Conservation (phyloP, 2,329 filamentous ascomycete genomes). For the Penicillium vulpinum region DNA sequence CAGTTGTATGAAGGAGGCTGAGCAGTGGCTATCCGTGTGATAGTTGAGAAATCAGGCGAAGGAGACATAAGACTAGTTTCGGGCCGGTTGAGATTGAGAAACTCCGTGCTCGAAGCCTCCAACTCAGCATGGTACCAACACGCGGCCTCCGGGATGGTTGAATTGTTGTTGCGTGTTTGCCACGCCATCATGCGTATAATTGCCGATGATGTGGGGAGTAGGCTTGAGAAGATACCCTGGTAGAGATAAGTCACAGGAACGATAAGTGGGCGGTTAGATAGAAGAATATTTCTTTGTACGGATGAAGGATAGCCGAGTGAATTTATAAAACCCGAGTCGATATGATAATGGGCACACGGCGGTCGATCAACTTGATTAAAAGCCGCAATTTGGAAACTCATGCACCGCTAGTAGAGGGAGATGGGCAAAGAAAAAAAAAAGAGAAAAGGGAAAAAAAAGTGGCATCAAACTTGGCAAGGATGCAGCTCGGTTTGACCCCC, state of each 20-base stretch:
- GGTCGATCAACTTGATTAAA: neutral
- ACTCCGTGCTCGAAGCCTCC: neutral
- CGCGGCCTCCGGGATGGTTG: neutral
- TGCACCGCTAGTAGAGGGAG: neutral
- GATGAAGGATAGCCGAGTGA: neutral
- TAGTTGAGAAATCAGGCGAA: neutral
- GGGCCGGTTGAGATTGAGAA: neutral
- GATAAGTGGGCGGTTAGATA: neutral
- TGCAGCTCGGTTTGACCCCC: neutral
- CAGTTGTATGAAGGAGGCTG: neutral
- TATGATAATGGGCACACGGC: neutral
- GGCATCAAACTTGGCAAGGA: neutral
- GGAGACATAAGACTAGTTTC: neutral
- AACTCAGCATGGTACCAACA: neutral
- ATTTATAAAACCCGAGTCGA: neutral
- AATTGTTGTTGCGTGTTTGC: neutral
- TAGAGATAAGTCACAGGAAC: neutral
- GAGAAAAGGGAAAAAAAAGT: neutral
- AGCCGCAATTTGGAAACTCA: neutral
- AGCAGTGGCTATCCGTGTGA: neutral
- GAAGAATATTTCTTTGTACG: neutral
- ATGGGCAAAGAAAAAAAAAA: neutral
- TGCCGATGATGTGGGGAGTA: neutral
- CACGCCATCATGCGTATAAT: neutral
- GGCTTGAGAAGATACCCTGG: neutral